Conservation (phyloP, 345 rosid species). For the Clausena lansium region DNA sequence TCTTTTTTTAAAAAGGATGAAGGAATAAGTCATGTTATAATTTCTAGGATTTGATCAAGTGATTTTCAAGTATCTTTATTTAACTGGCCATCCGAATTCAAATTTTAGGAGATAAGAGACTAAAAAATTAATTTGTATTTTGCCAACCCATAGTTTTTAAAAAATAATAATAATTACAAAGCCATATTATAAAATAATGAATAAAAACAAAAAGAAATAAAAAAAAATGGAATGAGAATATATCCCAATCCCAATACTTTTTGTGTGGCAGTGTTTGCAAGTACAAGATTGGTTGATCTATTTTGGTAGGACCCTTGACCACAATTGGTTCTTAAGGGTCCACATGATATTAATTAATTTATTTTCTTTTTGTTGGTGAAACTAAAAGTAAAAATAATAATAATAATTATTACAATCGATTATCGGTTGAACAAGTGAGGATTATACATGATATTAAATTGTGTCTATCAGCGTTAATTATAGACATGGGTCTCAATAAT, state of each 20-base stretch:
- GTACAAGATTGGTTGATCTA: background rate
- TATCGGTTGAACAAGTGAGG: background rate
- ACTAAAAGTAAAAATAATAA: background rate
- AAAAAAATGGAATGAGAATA: background rate
- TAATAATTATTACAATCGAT: background rate
- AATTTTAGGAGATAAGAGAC: no score
- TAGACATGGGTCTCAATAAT: background rate
- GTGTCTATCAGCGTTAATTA: no score
- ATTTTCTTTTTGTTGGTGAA: background rate
- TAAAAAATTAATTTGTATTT: no score
- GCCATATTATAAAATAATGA: background rate
- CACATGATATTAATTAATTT: background rate
- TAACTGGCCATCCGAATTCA: no score
- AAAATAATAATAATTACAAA: no score
- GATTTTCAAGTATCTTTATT: fast-evolving
- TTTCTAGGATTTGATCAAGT: no score
- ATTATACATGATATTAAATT: no score
- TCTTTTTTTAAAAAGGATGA: background rate
- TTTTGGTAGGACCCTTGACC: background rate
- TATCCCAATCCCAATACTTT: background rate
- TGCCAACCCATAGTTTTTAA: no score
- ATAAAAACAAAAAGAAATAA: background rate
- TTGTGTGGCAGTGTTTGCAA: slow-evolving; percentile 16
- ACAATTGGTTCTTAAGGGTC: slow-evolving; percentile 6
- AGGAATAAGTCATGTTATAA: background rate